Conservation (phyloP, 2,329 filamentous ascomycete genomes). For the Epichloe uncinata region DNA sequence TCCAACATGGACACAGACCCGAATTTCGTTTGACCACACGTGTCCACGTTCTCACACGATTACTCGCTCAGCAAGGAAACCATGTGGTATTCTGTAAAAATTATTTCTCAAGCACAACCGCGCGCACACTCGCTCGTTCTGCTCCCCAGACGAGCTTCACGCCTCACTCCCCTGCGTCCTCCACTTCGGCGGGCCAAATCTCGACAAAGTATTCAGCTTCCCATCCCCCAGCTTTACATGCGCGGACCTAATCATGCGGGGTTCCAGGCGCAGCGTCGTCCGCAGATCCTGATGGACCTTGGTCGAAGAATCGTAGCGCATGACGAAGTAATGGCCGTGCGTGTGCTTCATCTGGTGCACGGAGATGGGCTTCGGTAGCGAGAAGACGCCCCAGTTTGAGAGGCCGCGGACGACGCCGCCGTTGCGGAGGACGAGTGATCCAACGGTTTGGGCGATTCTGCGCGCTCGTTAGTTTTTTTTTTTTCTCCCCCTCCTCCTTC, state of each 20-base stretch:
- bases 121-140: neutral
- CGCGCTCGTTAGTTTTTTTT: neutral
- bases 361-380: constrained; percentile 65
- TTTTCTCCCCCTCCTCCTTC: no score
- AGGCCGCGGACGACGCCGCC: constrained; percentile 86
- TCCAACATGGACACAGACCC: no score
- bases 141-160: constrained; percentile 8
- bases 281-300: constrained; percentile 62
- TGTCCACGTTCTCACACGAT: no score
- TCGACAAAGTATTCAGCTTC: constrained; percentile 36
- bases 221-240: constrained; percentile 73
- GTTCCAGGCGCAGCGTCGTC: constrained; percentile 68
- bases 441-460: constrained; percentile 79
- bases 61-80: no score
- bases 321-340: constrained; percentile 89
- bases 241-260: constrained; percentile 75
- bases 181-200: constrained; percentile 39
- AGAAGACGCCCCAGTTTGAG: constrained; percentile 90
- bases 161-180: constrained; percentile 21
- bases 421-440: constrained; percentile 66
- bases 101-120: neutral
- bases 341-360: constrained; percentile 75
- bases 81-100: no score
- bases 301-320: constrained; percentile 80
- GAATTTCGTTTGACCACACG: no score